Evolutionary conservation across 2,329 filamentous ascomycete genomes (phyloP).

Genomic region (Dothidotthia symphoricarpi): DNA sequence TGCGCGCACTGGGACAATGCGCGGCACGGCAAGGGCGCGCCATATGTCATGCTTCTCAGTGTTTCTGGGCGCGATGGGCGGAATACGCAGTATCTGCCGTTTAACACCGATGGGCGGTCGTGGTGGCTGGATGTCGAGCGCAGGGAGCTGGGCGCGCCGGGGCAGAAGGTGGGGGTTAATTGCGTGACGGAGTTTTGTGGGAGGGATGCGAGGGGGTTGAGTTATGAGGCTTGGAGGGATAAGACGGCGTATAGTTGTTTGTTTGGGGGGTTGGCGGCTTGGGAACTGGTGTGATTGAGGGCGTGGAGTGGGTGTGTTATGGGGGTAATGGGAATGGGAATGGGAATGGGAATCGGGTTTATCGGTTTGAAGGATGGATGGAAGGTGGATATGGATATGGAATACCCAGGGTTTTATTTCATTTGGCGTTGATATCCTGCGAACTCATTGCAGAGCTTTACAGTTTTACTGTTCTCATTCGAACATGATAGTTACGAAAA

Average conservation of each 20-base stretch:
- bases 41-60: slow-evolving; percentile 68
- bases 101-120: slow-evolving; percentile 71
- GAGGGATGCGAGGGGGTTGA: slow-evolving; percentile 55
- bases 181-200: slow-evolving; percentile 57
- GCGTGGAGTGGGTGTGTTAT: not conserved
- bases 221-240: slow-evolving; percentile 39
- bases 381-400: too few species aligned
- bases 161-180: slow-evolving; percentile 63
- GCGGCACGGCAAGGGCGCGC: slow-evolving; percentile 62
- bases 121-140: slow-evolving; percentile 74
- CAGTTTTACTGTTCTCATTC: too few species aligned
- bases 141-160: slow-evolving; percentile 49
- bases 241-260: slow-evolving; percentile 36
- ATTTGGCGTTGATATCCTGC: too few species aligned
- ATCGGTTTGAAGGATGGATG: too few species aligned
- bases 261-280: slow-evolving; percentile 54
- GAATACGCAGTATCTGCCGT: slow-evolving; percentile 65
- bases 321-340: too few species aligned
- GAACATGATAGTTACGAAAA: too few species aligned
- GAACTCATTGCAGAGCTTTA: too few species aligned
- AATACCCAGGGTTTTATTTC: too few species aligned
- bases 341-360: too few species aligned
- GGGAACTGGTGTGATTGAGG: slow-evolving; percentile 50
- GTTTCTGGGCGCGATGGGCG: slow-evolving; percentile 62
- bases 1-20: slow-evolving; percentile 83